These are phyloP conservation scores for Glycine tomentella DNA, from an alignment of 306 rosid species.

Conservation along the genomic window DNA sequence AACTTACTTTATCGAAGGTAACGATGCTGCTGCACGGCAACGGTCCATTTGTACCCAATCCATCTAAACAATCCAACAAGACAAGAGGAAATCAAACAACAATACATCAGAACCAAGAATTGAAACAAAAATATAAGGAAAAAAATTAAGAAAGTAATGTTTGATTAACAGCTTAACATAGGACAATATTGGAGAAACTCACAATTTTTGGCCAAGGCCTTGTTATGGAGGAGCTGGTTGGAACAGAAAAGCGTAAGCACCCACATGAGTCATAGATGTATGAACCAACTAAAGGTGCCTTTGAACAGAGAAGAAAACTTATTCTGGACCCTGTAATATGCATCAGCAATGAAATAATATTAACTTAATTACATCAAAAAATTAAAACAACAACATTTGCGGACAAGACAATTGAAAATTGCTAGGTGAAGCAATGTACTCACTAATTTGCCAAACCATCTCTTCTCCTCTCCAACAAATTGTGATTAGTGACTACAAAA, in stretches of 20 bases:
- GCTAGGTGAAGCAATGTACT: conserved; percentile 23
- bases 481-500: background rate
- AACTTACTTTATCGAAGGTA: conserved; percentile 63
- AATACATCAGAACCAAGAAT: conserved; percentile 2
- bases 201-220: conserved; percentile 53
- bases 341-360: background rate
- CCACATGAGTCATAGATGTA: conserved; percentile 43
- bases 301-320: conserved; percentile 50
- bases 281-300: conserved; percentile 48
- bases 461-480: conserved; percentile 45
- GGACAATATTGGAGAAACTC: conserved; percentile 40
- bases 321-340: conserved; percentile 59
- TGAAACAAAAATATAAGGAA: background rate
- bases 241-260: conserved; percentile 43
- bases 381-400: background rate
- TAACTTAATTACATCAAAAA: background rate
- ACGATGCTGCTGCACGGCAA: conserved; percentile 43
- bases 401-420: conserved; percentile 6
- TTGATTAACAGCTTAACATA: conserved; percentile 8
- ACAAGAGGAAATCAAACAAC: too few species aligned
- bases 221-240: conserved; percentile 39
- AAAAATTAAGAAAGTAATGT: background rate
- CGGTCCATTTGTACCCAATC: conserved; percentile 45
- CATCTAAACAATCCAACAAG: conserved; percentile 45
- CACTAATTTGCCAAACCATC: conserved; percentile 69